Evolutionary conservation across 2,329 filamentous ascomycete genomes (phyloP).

Genomic region (Venturia asperata): DNA sequence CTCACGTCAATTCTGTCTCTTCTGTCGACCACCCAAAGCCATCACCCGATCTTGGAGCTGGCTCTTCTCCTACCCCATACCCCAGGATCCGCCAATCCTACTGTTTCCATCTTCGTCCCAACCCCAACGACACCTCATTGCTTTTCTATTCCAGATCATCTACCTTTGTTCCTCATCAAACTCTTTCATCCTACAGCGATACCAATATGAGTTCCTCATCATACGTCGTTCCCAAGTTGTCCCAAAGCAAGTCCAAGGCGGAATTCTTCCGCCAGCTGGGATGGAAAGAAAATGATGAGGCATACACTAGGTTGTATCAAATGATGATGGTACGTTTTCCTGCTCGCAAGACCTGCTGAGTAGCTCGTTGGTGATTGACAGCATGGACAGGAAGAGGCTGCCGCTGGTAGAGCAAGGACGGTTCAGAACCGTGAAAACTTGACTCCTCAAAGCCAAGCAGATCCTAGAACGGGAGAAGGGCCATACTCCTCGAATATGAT

Average conservation of each 20-base stretch:
- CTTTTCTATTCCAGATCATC: background rate
- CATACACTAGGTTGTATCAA: slow-evolving; percentile 34
- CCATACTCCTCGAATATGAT: slow-evolving; percentile 44
- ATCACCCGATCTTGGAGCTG: background rate
- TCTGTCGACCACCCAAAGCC: background rate
- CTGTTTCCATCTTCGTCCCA: background rate
- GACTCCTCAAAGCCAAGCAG: slow-evolving; percentile 31
- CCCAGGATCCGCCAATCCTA: background rate
- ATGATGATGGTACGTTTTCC: slow-evolving; percentile 39
- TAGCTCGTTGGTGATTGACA: slow-evolving; percentile 2
- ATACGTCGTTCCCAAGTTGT: slow-evolving; percentile 8
- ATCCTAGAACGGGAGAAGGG: slow-evolving; percentile 27
- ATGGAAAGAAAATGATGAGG: slow-evolving; percentile 33
- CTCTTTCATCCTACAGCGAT: background rate
- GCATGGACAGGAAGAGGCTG: slow-evolving; percentile 37
- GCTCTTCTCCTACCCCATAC: background rate
- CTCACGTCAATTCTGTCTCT: slow-evolving; percentile 1
- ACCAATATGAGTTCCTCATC: background rate
- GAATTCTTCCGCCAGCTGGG: slow-evolving; percentile 38
- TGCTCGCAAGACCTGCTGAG: background rate
- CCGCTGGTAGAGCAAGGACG: slow-evolving; percentile 36
- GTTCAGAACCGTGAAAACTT: slow-evolving; percentile 35
- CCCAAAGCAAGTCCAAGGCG: slow-evolving; percentile 41
- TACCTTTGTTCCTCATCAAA: background rate
- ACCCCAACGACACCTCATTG: background rate